Evolutionary conservation across 805 yeast species (phyloP).

Genomic region (Starmera dryadoides): DNA sequence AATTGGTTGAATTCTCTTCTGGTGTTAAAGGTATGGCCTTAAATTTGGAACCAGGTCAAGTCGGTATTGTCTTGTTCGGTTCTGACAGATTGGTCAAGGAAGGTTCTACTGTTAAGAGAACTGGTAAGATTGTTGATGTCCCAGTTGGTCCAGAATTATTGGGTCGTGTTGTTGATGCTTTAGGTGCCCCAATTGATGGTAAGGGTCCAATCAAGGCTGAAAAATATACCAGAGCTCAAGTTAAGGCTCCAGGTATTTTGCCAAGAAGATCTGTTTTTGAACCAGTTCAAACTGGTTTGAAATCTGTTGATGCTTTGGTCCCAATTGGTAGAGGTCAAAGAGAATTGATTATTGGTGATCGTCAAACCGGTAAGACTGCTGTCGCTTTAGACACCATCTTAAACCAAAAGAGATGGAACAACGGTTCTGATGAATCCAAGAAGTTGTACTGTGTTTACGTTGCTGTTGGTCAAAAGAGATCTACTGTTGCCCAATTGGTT

Average conservation of each 20-base stretch:
- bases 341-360: slow-evolving; percentile 99
- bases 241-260: slow-evolving; percentile 99
- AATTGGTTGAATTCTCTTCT: slow-evolving; percentile 96
- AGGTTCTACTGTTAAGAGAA: slow-evolving; percentile 99
- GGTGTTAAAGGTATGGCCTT: slow-evolving; percentile 99
- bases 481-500: slow-evolving; percentile 98
- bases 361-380: slow-evolving; percentile 99
- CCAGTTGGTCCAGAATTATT: slow-evolving; percentile 97
- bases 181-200: slow-evolving; percentile 99
- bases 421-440: slow-evolving; percentile 90
- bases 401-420: slow-evolving; percentile 99
- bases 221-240: slow-evolving; percentile 90
- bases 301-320: slow-evolving; percentile 97
- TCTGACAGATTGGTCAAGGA: slow-evolving; percentile 97
- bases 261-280: slow-evolving; percentile 98
- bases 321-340: slow-evolving; percentile 99
- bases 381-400: slow-evolving; percentile 97
- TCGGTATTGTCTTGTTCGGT: slow-evolving; percentile 99
- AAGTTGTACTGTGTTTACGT: slow-evolving; percentile 99
- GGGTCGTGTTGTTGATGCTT: slow-evolving; percentile 99
- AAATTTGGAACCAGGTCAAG: slow-evolving; percentile 99
- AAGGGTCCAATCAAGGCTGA: slow-evolving; percentile 94
- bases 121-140: slow-evolving; percentile 98
- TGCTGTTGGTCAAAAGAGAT: slow-evolving; percentile 99
- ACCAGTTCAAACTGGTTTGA: slow-evolving; percentile 99